A percentile compares a stretch with the other conserved stretches of the same genome.
These are phyloP conservation scores for Albugo candida DNA, from an alignment of 352 stramenopile species.

Conservation along the genomic window DNA sequence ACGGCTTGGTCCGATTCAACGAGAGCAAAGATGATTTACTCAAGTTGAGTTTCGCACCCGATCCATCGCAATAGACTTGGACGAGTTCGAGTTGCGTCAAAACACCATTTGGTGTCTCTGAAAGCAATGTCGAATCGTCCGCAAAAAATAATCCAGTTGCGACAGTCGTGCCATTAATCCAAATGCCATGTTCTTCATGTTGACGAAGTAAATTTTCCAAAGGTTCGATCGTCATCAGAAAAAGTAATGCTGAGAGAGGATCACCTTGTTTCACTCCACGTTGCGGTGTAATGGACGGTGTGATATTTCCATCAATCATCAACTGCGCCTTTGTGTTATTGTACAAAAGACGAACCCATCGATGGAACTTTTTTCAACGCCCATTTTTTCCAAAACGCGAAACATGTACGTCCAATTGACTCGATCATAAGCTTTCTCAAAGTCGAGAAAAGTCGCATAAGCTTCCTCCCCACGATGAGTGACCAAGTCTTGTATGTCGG, in stretches of 20 bases:
- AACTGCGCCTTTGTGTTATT: neutral
- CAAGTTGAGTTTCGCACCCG: constrained; percentile 7
- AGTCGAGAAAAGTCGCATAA: no score
- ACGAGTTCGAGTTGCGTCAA: no score
- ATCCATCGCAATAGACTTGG: constrained; percentile 9
- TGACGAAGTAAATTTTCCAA: neutral
- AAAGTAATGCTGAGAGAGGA: neutral
- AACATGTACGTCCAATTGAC: neutral
- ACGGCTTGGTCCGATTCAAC: neutral
- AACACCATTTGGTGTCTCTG: neutral
- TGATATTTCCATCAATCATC: neutral
- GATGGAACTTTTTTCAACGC: neutral
- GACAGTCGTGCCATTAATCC: neutral
- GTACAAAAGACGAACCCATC: constrained; percentile 1
- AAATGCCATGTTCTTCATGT: neutral
- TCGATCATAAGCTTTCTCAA: no score
- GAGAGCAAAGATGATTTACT: constrained; percentile 6
- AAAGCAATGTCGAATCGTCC: constrained; percentile 1
- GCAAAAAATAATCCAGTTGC: neutral
- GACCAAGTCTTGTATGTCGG: neutral
- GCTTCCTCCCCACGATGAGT: no score
- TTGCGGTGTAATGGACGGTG: neutral
- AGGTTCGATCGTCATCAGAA: neutral
- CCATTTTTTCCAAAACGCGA: neutral
- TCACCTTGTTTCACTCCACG: neutral